Percentiles rank a stretch among this genome's conserved stretches.
Conservation (phyloP, 306 rosid species). For the Medicago ruthenica region DNA sequence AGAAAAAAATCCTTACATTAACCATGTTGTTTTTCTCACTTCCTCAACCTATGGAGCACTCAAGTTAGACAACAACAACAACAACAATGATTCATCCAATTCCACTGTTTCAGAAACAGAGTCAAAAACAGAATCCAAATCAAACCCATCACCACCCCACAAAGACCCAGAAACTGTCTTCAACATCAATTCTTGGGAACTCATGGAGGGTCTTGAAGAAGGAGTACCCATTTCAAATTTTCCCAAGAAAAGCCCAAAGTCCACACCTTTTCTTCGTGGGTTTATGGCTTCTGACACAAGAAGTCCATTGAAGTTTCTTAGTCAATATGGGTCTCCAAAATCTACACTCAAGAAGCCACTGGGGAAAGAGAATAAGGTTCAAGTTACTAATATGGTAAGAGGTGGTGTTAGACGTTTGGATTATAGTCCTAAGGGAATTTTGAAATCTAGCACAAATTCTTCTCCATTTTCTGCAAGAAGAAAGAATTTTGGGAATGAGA, state of each 20-base stretch:
- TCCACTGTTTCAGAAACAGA: background rate
- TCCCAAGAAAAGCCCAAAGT: constrained; percentile 74
- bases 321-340: constrained; percentile 77
- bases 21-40: constrained; percentile 92
- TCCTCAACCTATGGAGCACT: constrained; percentile 86
- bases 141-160: constrained; percentile 42
- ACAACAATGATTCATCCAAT: background rate
- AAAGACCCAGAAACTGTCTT: constrained; percentile 64
- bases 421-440: constrained; percentile 67
- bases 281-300: constrained; percentile 56
- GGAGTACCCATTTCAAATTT: constrained; percentile 58
- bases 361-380: constrained; percentile 80
- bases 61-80: constrained; percentile 56
- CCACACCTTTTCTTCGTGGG: constrained; percentile 67
- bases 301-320: constrained; percentile 77
- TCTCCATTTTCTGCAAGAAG: constrained; percentile 49
- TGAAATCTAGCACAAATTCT: constrained; percentile 44
- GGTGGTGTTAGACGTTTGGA: constrained; percentile 58
- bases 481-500: constrained; percentile 61
- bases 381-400: constrained; percentile 36
- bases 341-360: constrained; percentile 50
- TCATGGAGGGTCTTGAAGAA: constrained; percentile 96
- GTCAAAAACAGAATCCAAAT: constrained; percentile 46
- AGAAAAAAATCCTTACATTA: constrained; percentile 58
- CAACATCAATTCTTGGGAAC: constrained; percentile 93